These are phyloP conservation scores for Neoboletus brunneissimus DNA, from an alignment of 768 basidiomycete genomes.

Conservation along the genomic window DNA sequence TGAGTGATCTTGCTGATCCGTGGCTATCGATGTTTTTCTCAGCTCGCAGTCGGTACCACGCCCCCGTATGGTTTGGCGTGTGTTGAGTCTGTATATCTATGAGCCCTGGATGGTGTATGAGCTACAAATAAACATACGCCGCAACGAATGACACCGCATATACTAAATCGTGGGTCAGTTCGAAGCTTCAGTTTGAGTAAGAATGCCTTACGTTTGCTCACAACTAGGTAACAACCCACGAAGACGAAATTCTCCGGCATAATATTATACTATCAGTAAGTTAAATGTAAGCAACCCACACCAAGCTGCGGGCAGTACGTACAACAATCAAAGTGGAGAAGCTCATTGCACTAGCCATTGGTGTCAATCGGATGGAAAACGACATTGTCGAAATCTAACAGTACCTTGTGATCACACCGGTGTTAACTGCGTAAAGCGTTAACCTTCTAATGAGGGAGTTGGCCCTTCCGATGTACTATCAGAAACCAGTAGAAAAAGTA, in stretches of 20 bases:
- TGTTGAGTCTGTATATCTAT: slow-evolving; percentile 50
- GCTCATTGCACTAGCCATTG: slow-evolving; percentile 28
- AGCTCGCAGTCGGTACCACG: slow-evolving; percentile 49
- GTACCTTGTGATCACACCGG: slow-evolving; percentile 61
- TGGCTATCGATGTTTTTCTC: slow-evolving; percentile 24
- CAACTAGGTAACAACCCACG: slow-evolving; percentile 57
- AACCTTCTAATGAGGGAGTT: slow-evolving; percentile 57
- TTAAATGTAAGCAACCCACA: background rate
- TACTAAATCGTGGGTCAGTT: slow-evolving; percentile 35
- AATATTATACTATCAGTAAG: slow-evolving; percentile 48
- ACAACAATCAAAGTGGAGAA: slow-evolving; percentile 55
- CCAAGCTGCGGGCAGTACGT: slow-evolving; percentile 17
- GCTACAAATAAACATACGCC: slow-evolving; percentile 41
- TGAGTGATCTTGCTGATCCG: background rate
- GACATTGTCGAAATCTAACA: background rate
- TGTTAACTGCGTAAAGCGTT: slow-evolving; percentile 60
- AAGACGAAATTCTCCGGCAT: slow-evolving; percentile 58
- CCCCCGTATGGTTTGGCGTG: slow-evolving; percentile 51
- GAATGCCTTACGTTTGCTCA: slow-evolving; percentile 56
- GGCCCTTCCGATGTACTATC: slow-evolving; percentile 35
- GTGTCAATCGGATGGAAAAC: background rate
- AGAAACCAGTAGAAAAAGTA: background rate
- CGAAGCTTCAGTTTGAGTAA: background rate
- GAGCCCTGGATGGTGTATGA: background rate
- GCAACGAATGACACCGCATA: slow-evolving; percentile 66